phyloP scores from a whole-genome alignment of 2,329 filamentous ascomycete genomes.

The Cytospora chrysosperma region DNA sequence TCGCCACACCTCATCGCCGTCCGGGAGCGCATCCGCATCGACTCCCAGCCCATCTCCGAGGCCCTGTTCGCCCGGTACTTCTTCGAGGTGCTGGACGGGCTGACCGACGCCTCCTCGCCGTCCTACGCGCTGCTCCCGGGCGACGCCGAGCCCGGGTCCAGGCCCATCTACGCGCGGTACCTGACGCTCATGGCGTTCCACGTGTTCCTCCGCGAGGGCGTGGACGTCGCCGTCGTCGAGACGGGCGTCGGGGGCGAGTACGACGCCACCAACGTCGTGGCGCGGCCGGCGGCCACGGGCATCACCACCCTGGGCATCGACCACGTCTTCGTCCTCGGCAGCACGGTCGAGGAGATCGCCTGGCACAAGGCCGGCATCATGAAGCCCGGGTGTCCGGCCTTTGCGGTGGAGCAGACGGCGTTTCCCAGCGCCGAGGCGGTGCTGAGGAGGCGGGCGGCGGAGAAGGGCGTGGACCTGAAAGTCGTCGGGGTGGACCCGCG shows the following conservation, averaged over 20 bases:
- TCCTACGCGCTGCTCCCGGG: constrained; percentile 31
- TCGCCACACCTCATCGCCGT: constrained; percentile 68
- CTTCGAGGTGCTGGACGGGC: constrained; percentile 64
- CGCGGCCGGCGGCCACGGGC: constrained; percentile 55
- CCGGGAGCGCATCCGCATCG: constrained; percentile 65
- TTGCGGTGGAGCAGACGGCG: constrained; percentile 51
- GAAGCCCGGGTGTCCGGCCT: constrained; percentile 58
- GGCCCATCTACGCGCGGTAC: constrained; percentile 56
- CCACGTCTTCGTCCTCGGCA: constrained; percentile 62
- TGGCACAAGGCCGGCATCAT: constrained; percentile 76
- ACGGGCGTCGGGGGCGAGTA: constrained; percentile 67
- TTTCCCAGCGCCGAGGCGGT: constrained; percentile 48
- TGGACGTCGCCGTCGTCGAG: constrained; percentile 65
- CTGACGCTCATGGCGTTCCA: constrained; percentile 68
- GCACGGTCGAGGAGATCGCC: constrained; percentile 63
- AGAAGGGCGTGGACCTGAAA: constrained; percentile 49
- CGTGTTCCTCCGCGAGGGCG: constrained; percentile 61
- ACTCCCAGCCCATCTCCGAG: constrained; percentile 57
- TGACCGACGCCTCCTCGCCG: constrained; percentile 37
- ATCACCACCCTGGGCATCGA: constrained; percentile 69
- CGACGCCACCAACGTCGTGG: constrained; percentile 67
- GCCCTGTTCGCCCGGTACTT: constrained; percentile 63
- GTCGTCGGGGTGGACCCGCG: constrained; percentile 48
- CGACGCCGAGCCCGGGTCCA: constrained; percentile 36
- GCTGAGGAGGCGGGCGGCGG: constrained; percentile 53